Evolutionary conservation across 2,329 filamentous ascomycete genomes (phyloP).

Genomic region (Coniochaeta sp.): DNA sequence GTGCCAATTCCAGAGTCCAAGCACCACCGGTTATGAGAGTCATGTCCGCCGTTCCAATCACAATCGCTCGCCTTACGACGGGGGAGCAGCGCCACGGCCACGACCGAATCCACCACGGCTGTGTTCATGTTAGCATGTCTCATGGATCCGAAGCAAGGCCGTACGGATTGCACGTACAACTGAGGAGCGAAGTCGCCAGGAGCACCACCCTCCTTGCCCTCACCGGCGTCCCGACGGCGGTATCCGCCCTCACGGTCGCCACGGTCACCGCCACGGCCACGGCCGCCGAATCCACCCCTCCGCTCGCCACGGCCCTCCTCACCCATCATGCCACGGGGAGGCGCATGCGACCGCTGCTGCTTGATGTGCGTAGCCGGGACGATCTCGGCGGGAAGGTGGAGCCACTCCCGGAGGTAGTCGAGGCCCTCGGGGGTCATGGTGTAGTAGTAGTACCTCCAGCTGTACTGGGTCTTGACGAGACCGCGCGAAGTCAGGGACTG

Average conservation of each 20-base stretch:
- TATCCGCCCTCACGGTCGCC: slow-evolving; percentile 86
- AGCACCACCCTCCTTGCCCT: slow-evolving; percentile 86
- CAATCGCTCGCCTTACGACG: slow-evolving; percentile 39
- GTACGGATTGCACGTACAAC: slow-evolving; percentile 54
- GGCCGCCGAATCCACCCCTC: slow-evolving; percentile 66
- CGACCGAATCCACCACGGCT: slow-evolving; percentile 85
- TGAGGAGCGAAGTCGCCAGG: slow-evolving; percentile 86
- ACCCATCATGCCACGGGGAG: slow-evolving; percentile 97
- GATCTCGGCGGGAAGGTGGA: slow-evolving; percentile 98
- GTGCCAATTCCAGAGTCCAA: slow-evolving; percentile 8
- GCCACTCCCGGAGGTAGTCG: slow-evolving; percentile 99
- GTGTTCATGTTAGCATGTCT: slow-evolving; percentile 26
- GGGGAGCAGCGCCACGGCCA: slow-evolving; percentile 72
- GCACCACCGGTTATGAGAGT: slow-evolving; percentile 20
- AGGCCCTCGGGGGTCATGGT: slow-evolving; percentile 96
- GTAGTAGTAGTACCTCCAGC: slow-evolving; percentile 99
- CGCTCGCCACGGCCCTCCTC: slow-evolving; percentile 77
- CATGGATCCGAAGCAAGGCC: background rate
- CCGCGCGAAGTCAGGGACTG: slow-evolving; percentile 97
- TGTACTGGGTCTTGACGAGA: slow-evolving; percentile 99
- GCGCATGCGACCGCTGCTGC: slow-evolving; percentile 97
- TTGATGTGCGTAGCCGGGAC: slow-evolving; percentile 99
- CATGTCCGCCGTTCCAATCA: slow-evolving; percentile 1
- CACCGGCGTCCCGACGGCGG: slow-evolving; percentile 80
- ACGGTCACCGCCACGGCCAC: slow-evolving; percentile 67